Evolutionary conservation across 768 basidiomycete genomes (phyloP).

Genomic region (Chalciporus piperatus): DNA sequence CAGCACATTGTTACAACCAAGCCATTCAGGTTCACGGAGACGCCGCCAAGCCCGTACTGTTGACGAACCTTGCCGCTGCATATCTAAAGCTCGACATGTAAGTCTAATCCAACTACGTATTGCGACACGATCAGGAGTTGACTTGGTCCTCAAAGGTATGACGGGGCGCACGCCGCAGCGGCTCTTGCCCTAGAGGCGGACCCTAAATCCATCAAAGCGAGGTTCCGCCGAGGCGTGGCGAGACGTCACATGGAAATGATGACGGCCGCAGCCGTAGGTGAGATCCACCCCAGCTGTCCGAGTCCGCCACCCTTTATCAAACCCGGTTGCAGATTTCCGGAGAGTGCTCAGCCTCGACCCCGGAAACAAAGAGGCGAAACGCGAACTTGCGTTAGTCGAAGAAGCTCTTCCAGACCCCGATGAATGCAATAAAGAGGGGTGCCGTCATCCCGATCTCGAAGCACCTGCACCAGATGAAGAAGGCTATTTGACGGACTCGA

Average conservation of each 20-base stretch:
- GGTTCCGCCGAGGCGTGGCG: conserved; percentile 35
- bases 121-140: neutral
- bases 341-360: conserved; percentile 27
- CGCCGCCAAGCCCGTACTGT: conserved; percentile 31
- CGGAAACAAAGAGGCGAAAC: conserved; percentile 14
- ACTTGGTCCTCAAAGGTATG: conserved; percentile 16
- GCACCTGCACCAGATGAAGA: conserved; percentile 22
- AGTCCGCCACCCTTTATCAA: too few species aligned
- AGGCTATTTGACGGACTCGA: conserved; percentile 36
- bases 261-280: conserved; percentile 24
- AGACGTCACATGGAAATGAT: conserved; percentile 26
- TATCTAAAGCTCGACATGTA: conserved; percentile 43
- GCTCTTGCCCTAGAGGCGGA: conserved; percentile 28
- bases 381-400: conserved; percentile 15
- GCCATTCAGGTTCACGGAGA: conserved; percentile 39
- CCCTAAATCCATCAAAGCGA: conserved; percentile 33
- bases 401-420: neutral
- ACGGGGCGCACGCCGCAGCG: conserved; percentile 30
- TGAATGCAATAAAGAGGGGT: neutral
- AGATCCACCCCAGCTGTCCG: neutral
- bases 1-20: conserved; percentile 39
- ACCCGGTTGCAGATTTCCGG: conserved; percentile 26
- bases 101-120: conserved; percentile 3
- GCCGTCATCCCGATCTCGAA: conserved; percentile 13
- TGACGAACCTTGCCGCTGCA: conserved; percentile 42